phyloP scores from a whole-genome alignment of 2,329 filamentous ascomycete species.

The Purpureocillium takamizusanense region DNA sequence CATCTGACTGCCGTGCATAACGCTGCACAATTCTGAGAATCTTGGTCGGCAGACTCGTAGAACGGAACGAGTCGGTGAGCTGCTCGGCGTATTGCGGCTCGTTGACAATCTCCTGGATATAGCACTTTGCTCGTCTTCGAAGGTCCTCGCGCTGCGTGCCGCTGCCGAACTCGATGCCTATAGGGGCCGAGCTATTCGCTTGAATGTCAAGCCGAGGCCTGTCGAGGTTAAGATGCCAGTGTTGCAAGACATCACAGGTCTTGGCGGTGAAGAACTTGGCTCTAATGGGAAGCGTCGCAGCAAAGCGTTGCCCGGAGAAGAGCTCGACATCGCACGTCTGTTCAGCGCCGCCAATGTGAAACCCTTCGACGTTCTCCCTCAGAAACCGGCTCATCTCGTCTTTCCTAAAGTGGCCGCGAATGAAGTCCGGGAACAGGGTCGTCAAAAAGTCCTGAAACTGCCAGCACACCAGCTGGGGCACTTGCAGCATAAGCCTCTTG shows the following conservation, averaged over 20 bases:
- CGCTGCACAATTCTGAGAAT: conserved; percentile 38
- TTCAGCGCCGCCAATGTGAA: conserved; percentile 30
- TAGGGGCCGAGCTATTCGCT: conserved; percentile 34
- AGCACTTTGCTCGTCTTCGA: conserved; percentile 36
- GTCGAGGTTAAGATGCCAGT: conserved; percentile 37
- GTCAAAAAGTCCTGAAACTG: conserved; percentile 47
- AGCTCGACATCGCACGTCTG: conserved; percentile 35
- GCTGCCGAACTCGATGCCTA: conserved; percentile 38
- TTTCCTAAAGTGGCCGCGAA: conserved; percentile 40
- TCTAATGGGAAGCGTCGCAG: conserved; percentile 33
- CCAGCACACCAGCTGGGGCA: conserved; percentile 50
- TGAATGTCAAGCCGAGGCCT: conserved; percentile 30
- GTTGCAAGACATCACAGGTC: conserved; percentile 36
- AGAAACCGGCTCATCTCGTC: conserved; percentile 41
- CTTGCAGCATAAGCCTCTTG: conserved; percentile 37
- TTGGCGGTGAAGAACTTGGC: conserved; percentile 45
- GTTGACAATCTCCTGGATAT: conserved; percentile 36
- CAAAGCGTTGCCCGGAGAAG: conserved; percentile 36
- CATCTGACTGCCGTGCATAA: conserved; percentile 36
- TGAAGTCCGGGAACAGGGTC: conserved; percentile 42
- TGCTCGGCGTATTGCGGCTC: conserved; percentile 41
- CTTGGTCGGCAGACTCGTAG: conserved; percentile 35
- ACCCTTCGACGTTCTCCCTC: conserved; percentile 37
- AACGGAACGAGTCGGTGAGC: conserved; percentile 36
- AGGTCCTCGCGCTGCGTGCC: conserved; percentile 33